Conservation (phyloP, 176 grass and related monocot species). For the Triticum urartu region DNA sequence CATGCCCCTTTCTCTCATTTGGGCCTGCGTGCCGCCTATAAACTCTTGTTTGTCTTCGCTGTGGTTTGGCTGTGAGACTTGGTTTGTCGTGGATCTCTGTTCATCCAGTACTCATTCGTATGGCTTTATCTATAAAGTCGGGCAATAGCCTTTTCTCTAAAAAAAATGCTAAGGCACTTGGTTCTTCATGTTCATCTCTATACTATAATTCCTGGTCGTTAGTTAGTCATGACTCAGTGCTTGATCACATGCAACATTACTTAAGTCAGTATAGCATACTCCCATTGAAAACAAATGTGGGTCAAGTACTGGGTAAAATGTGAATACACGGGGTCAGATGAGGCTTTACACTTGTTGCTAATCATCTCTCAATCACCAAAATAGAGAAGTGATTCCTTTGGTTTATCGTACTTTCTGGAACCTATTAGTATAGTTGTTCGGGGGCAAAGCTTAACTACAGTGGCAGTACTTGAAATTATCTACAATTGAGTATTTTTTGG, state of each 20-base stretch:
- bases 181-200: neutral
- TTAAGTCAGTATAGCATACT: neutral
- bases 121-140: no score
- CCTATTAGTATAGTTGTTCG: neutral
- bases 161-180: neutral
- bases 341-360: neutral
- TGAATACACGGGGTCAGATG: neutral
- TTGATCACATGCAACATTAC: neutral
- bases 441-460: neutral
- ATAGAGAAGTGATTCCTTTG: neutral
- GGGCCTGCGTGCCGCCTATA: no score
- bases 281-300: neutral
- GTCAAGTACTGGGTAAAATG: neutral
- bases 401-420: neutral
- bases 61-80: no score
- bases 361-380: neutral
- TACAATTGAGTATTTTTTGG: neutral
- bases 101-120: no score
- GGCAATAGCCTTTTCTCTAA: no score
- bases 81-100: no score
- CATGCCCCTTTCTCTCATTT: no score
- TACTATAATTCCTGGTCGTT: neutral
- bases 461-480: neutral
- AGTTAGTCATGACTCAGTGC: neutral
- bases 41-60: no score